These are phyloP conservation scores for Cladosporium sp. DNA, from an alignment of 2,329 filamentous ascomycete genomes.

Conservation along the genomic window DNA sequence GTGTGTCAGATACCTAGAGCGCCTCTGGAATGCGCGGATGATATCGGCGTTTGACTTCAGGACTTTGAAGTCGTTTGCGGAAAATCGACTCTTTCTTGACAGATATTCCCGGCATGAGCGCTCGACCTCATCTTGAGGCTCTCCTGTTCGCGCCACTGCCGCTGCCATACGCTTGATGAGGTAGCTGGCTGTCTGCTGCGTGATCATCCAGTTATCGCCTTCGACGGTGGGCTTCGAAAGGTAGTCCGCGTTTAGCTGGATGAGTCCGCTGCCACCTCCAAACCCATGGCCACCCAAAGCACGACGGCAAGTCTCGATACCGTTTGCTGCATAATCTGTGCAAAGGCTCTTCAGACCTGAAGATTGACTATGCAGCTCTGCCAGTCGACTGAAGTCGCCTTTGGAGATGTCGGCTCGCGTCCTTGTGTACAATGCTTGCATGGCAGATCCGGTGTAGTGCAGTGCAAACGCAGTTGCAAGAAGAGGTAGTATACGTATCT, in stretches of 20 bases:
- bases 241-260: slow-evolving; percentile 55
- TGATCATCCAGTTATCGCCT: slow-evolving; percentile 62
- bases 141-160: slow-evolving; percentile 41
- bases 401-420: slow-evolving; percentile 51
- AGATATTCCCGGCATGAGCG: slow-evolving; percentile 46
- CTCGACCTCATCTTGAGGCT: slow-evolving; percentile 44
- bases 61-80: slow-evolving; percentile 36
- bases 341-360: slow-evolving; percentile 57
- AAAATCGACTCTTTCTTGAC: slow-evolving; percentile 35
- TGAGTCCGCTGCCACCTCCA: slow-evolving; percentile 54
- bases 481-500: slow-evolving; percentile 56
- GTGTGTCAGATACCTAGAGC: slow-evolving; percentile 47
- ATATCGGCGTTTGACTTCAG: slow-evolving; percentile 43
- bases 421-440: slow-evolving; percentile 52
- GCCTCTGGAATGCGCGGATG: slow-evolving; percentile 49
- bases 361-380: slow-evolving; percentile 57
- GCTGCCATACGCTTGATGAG: slow-evolving; percentile 56
- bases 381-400: slow-evolving; percentile 53
- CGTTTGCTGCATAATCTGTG: slow-evolving; percentile 55
- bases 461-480: slow-evolving; percentile 56
- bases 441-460: slow-evolving; percentile 52
- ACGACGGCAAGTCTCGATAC: slow-evolving; percentile 56
- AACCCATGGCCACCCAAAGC: slow-evolving; percentile 59
- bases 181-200: slow-evolving; percentile 54
- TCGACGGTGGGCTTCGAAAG: slow-evolving; percentile 58